Conservation (phyloP, 2,329 filamentous ascomycete genomes). For the Calonectria pauciramosa region DNA sequence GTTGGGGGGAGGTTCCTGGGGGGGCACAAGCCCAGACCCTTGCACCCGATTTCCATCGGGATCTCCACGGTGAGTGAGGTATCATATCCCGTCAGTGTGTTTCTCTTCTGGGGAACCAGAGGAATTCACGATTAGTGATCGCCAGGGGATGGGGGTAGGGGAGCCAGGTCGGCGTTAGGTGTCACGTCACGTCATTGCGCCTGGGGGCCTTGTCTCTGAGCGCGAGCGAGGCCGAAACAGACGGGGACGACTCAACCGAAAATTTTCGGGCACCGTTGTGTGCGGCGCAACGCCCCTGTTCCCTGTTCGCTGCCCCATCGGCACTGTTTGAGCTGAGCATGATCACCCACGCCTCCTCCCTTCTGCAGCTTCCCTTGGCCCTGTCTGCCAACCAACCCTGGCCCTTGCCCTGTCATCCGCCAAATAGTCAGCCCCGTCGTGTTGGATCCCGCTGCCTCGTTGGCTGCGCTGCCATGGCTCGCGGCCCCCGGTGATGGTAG, state of each 20-base stretch:
- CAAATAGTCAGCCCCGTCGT: not conserved
- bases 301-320: constrained; percentile 10
- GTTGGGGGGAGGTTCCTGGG: not conserved
- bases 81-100: constrained; percentile 8
- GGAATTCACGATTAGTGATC: constrained; percentile 41
- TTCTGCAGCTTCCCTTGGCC: not conserved
- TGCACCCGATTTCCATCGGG: constrained; percentile 14
- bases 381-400: not conserved
- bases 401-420: constrained; percentile 2
- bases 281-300: constrained; percentile 22
- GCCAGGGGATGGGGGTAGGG: constrained; percentile 34
- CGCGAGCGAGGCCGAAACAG: not conserved
- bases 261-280: constrained; percentile 43
- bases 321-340: constrained; percentile 12
- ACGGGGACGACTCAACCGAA: constrained; percentile 38
- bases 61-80: constrained; percentile 20
- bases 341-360: constrained; percentile 15
- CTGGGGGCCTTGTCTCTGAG: not conserved
- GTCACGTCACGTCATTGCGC: constrained; percentile 25
- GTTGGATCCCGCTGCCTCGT: not conserved
- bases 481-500: not conserved
- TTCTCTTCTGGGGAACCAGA: constrained; percentile 12
- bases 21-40: not conserved
- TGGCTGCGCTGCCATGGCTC: not conserved
- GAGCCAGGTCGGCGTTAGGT: constrained; percentile 18